Base-by-base conservation (phyloP, 2,329 filamentous ascomycete species). In the Beauveria varroae region DNA sequence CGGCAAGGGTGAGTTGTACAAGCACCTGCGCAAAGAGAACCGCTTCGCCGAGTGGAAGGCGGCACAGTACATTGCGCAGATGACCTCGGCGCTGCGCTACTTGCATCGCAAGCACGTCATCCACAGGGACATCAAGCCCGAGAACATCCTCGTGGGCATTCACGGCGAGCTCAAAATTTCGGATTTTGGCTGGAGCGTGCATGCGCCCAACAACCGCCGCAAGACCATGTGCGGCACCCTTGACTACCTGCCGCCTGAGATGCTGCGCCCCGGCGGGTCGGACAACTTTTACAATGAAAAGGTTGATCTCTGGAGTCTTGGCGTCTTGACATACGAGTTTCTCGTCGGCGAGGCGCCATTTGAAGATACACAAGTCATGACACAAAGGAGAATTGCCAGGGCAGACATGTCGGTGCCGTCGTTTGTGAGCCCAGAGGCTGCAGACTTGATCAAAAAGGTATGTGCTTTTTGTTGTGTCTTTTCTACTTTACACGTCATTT, bases 131-230 rank as follows among this genome's bases (percentile, higher is more conserved):
- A 98, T 98, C 78, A 98, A 98, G 79, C 93, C 93, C 2, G 93
- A 98, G 76, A 98, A 98, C 70, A 98, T 98, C 65, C 83, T 98
- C 24, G 88, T 98, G 34, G 93, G 93, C 16, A 92, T 98, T 63
- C 93, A 98, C 72, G 95, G 93, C 66, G 95, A 99, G 79, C 93
- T 99, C 78, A 99, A 99, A 76, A 93, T 99, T 70, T 96, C 91
- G 5, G 95, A 99, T 75, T 99, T 98, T 71, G 93, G 95, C 55
- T 99, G 95, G 95, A 96, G 90, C 72, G 95, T 98, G 4, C 95
- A 99, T 75, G 95, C 95, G 5, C 95, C 95, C 30, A 97, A 96
- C 75, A 96, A 93, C 77, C 82, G 95, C 67, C 84, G 95, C 64
- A 89, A 93, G 71, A 99, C 95, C 61, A 93, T 98, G 86, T 99